These are phyloP conservation scores for Hypoxylon sp. DNA, from an alignment of 2,329 filamentous ascomycete genomes.

Conservation along the genomic window DNA sequence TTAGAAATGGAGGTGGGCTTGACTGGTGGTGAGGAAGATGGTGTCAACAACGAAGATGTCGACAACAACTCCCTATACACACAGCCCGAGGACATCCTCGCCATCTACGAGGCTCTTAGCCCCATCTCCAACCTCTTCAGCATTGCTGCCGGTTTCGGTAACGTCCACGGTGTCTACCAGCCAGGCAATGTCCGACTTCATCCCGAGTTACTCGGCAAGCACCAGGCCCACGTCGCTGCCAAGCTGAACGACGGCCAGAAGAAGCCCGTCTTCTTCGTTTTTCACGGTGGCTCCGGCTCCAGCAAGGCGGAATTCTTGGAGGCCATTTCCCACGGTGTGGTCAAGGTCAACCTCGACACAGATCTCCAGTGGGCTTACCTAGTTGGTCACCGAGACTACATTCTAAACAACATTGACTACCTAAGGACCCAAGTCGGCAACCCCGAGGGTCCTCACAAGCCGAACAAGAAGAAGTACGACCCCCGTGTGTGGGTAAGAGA, in stretches of 20 bases:
- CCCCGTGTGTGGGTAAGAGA: slow-evolving; percentile 95
- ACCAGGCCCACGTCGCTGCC: slow-evolving; percentile 92
- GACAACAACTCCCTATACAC: slow-evolving; percentile 99
- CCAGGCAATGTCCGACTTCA: slow-evolving; percentile 97
- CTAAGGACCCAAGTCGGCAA: slow-evolving; percentile 89
- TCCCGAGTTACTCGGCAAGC: slow-evolving; percentile 95
- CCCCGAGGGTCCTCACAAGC: slow-evolving; percentile 95
- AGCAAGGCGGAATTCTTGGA: slow-evolving; percentile 90
- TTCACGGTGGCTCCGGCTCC: slow-evolving; percentile 97
- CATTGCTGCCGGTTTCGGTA: slow-evolving; percentile 97
- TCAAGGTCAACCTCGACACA: slow-evolving; percentile 99
- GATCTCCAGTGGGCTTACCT: slow-evolving; percentile 98
- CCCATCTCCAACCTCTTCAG: slow-evolving; percentile 96
- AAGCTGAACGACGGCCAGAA: slow-evolving; percentile 78
- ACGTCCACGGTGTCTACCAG: slow-evolving; percentile 99
- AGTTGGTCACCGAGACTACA: slow-evolving; percentile 92
- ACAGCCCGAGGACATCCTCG: slow-evolving; percentile 95
- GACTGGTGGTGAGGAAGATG: slow-evolving; percentile 97
- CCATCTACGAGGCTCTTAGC: slow-evolving; percentile 88
- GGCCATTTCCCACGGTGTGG: slow-evolving; percentile 92
- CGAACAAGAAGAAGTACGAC: slow-evolving; percentile 97
- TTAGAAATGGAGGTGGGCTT: slow-evolving; percentile 98
- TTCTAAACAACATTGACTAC: slow-evolving; percentile 96
- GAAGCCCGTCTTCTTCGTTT: slow-evolving; percentile 99
- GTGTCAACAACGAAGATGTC: slow-evolving; percentile 98